Evolutionary conservation across 495 filamentous ascomycete species (phyloP), one percentile per base, ranked within the genome.

Genomic region (Penicillium bovifimosum): DNA sequence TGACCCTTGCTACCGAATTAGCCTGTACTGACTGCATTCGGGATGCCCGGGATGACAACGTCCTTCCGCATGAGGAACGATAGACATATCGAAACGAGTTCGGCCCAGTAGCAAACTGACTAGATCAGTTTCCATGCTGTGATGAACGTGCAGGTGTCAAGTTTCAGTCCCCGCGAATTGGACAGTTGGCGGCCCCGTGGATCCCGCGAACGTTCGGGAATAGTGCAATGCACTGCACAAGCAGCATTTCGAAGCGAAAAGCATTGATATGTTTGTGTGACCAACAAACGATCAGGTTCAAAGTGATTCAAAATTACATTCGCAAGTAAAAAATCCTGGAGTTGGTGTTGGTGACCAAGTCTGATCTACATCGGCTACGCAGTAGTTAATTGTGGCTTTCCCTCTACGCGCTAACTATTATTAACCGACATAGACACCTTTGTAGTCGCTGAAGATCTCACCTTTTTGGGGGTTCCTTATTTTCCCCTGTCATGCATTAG

Each of bases 11-110:
- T 45, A 6, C 32, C 6, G 16, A 24, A 16, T 47, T 45, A 24
- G 24, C 18, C 34, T 46, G n/a, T 42, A 17, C 40, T 29, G 16
- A 55, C 55, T 59, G 59, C 59, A 51, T 53, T 62, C 62, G 56
- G 62, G 55, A 43, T 58, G 9, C 3, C 16, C 53, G 55, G 54
- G 24, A 50, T 3, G 11, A 28, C 44, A 39, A 42, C 24, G 45
- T 26, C 9, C 1, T 53, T 59, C 59, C 53, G 52, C 46, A 52
- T 54, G 14, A 6, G 41, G 46, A 45, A 17, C 43, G 27, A 32
- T 11, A 38, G 36, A 44, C 50, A 31, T 29, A 45, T 42, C 33
- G 8, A 39, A 49, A 24, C 28, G 27, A 9, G 10, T 10, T 50
- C 31, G 5, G 27, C 5, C 27, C n/a, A 28, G 18, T 14, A n/a